Evolutionary conservation across 495 filamentous ascomycete species (phyloP).

Genomic region (Cercophora samala): DNA sequence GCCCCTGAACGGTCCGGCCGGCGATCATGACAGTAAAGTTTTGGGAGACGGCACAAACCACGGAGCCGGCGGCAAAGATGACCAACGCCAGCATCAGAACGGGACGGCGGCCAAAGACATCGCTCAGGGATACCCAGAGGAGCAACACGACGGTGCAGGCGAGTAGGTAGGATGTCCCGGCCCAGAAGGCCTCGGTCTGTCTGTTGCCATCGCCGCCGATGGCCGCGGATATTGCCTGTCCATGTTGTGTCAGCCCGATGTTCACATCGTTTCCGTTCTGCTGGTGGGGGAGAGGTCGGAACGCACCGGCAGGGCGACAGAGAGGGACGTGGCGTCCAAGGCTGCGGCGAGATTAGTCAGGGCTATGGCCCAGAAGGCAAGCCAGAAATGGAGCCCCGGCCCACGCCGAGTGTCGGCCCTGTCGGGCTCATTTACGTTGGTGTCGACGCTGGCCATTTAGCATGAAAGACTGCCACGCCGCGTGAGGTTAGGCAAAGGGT

Average conservation of each 20-base stretch:
- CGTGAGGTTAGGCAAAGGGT: not conserved
- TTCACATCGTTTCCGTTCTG: not conserved
- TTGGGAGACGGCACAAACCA: conserved; percentile 61
- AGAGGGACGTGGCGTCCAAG: not conserved
- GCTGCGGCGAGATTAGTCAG: not conserved
- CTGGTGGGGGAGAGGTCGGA: not conserved
- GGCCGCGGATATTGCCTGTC: not conserved
- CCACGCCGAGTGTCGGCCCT: not conserved
- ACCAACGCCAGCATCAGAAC: conserved; percentile 61
- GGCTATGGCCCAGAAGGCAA: not conserved
- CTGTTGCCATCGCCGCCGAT: not conserved
- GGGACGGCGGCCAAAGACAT: conserved; percentile 74
- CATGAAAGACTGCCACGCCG: not conserved
- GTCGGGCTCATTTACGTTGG: not conserved
- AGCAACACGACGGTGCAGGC: conserved; percentile 46
- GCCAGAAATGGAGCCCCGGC: not conserved
- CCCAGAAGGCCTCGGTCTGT: conserved; percentile 54
- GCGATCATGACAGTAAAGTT: conserved; percentile 66
- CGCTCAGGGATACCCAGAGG: conserved; percentile 43
- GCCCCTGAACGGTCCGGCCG: conserved; percentile 68
- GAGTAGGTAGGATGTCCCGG: conserved; percentile 53
- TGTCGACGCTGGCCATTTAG: not conserved
- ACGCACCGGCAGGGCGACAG: not conserved
- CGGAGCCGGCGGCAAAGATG: conserved; percentile 60
- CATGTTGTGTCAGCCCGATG: not conserved